These are phyloP conservation scores for Arthrocladium fulminans DNA, from an alignment of 2,329 filamentous ascomycete genomes.

Conservation along the genomic window DNA sequence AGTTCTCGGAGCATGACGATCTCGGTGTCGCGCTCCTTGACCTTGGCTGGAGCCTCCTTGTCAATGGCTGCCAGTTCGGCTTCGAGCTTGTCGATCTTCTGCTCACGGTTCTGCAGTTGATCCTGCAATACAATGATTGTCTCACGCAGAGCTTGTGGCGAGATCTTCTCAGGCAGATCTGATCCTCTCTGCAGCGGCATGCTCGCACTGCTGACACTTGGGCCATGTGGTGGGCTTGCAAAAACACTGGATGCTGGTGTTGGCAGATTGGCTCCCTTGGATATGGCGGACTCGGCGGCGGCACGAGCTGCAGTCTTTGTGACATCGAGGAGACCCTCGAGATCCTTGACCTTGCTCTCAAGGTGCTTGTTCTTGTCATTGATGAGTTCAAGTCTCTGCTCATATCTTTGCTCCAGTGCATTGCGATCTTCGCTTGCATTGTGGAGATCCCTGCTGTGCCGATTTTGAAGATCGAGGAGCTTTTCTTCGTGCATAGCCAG, in stretches of 20 bases:
- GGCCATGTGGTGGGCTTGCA: slow-evolving; percentile 32
- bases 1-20: slow-evolving; percentile 92
- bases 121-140: slow-evolving; percentile 95
- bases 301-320: slow-evolving; percentile 79
- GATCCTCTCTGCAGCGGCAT: slow-evolving; percentile 35
- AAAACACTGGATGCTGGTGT: slow-evolving; percentile 27
- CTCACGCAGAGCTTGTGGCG: slow-evolving; percentile 86
- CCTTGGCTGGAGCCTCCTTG: slow-evolving; percentile 67
- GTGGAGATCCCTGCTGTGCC: slow-evolving; percentile 64
- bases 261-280: slow-evolving; percentile 34
- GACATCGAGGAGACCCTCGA: slow-evolving; percentile 87
- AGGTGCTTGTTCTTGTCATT: slow-evolving; percentile 78
- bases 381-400: slow-evolving; percentile 71
- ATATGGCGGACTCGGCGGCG: slow-evolving; percentile 63
- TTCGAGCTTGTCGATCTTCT: slow-evolving; percentile 79
- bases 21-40: slow-evolving; percentile 87
- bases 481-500: slow-evolving; percentile 59
- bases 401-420: slow-evolving; percentile 66
- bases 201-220: slow-evolving; percentile 35
- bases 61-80: slow-evolving; percentile 59
- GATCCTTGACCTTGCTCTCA: slow-evolving; percentile 71
- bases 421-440: slow-evolving; percentile 74
- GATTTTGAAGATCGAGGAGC: slow-evolving; percentile 64
- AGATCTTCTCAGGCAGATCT: slow-evolving; percentile 72
- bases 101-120: slow-evolving; percentile 88